Evolutionary conservation across 2,329 filamentous ascomycete genomes (phyloP).

Genomic region (Cryphonectria naterciae): DNA sequence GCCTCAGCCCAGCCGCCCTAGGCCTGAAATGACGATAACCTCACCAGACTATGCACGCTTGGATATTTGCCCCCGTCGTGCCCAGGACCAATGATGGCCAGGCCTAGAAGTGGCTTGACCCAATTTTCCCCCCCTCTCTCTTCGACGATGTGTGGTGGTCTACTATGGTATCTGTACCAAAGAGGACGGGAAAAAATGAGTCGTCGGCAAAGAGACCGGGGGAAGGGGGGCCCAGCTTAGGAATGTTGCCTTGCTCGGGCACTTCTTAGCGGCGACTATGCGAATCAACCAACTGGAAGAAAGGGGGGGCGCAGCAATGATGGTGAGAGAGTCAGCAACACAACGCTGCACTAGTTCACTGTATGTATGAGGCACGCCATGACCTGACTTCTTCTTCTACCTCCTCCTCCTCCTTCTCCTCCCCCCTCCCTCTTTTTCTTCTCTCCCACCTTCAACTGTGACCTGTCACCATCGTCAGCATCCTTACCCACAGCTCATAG

Average conservation of each 20-base stretch:
- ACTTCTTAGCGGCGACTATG: background rate
- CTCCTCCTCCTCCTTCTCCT: slow-evolving; percentile 6
- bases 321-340: slow-evolving; percentile 11
- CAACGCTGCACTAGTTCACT: slow-evolving; percentile 9
- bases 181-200: background rate
- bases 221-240: background rate
- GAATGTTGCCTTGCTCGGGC: background rate
- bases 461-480: slow-evolving; percentile 11
- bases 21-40: slow-evolving; percentile 13
- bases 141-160: background rate
- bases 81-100: slow-evolving; percentile 7
- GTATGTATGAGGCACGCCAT: slow-evolving; percentile 20
- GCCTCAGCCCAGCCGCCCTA: slow-evolving; percentile 5
- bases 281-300: background rate
- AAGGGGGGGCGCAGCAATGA: background rate
- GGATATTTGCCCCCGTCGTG: background rate
- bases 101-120: background rate
- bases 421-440: background rate
- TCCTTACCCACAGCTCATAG: slow-evolving; percentile 6
- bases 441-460: slow-evolving; percentile 3
- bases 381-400: background rate
- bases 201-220: background rate
- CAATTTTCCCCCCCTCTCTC: background rate
- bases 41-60: slow-evolving; percentile 4
- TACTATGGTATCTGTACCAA: background rate